Percentiles rank a stretch among this genome's conserved stretches.
phyloP scores from a whole-genome alignment of 768 basidiomycete species.

The Boletales sp. region DNA sequence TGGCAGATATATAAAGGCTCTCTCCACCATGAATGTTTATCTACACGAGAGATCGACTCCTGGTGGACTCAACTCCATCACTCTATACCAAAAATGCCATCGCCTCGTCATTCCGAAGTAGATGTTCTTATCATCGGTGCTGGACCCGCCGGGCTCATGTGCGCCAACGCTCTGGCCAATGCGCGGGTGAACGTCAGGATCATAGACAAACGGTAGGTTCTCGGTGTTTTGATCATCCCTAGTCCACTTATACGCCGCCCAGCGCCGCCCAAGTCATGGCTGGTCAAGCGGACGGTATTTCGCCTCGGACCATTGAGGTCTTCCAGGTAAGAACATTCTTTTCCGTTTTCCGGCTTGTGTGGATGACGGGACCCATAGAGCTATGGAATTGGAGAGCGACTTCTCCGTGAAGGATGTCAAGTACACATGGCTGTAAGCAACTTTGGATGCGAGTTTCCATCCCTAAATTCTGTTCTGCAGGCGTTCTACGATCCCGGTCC shows the following conservation, averaged over 20 bases:
- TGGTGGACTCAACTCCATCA: not conserved
- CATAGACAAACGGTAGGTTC: constrained; percentile 37
- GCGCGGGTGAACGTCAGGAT: constrained; percentile 37
- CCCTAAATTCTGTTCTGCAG: constrained; percentile 31
- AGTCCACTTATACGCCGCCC: not conserved
- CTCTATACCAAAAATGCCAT: constrained; percentile 10
- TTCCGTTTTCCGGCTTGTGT: not conserved
- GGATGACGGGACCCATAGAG: constrained; percentile 41
- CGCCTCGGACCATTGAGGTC: constrained; percentile 37
- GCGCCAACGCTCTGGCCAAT: constrained; percentile 37
- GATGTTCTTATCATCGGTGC: constrained; percentile 43
- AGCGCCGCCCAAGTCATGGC: constrained; percentile 16
- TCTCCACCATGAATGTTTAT: not conserved
- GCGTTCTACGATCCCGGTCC: constrained; percentile 71
- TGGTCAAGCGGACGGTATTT: constrained; percentile 29
- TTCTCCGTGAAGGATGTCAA: constrained; percentile 59
- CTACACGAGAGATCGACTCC: constrained; percentile 1
- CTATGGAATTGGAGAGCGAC: constrained; percentile 64
- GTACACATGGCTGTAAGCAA: constrained; percentile 61
- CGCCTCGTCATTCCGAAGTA: constrained; percentile 26
- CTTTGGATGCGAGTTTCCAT: not conserved
- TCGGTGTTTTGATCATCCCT: not conserved
- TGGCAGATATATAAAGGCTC: not conserved
- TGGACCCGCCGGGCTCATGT: constrained; percentile 42
- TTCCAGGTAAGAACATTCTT: constrained; percentile 34